These are phyloP conservation scores for Candida insectorum DNA, from an alignment of 805 yeast genomes.

Conservation along the genomic window DNA sequence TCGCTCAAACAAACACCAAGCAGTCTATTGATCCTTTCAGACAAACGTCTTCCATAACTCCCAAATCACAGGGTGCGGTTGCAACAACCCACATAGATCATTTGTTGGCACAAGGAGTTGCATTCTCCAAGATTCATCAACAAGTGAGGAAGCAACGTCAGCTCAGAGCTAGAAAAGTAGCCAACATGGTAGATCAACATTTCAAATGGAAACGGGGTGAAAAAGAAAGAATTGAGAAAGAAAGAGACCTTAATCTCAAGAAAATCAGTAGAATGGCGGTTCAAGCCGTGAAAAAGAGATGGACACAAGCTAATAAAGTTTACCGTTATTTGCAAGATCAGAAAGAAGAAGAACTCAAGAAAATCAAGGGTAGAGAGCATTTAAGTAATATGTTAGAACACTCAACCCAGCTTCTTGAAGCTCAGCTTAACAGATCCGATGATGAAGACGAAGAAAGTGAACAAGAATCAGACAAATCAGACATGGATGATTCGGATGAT, in stretches of 20 bases:
- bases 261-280: slow-evolving; percentile 78
- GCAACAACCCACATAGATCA: slow-evolving; percentile 65
- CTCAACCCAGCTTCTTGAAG: slow-evolving; percentile 84
- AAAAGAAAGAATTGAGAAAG: slow-evolving; percentile 74
- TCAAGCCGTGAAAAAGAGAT: slow-evolving; percentile 81
- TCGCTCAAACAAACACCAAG: slow-evolving; percentile 37
- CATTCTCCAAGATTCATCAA: slow-evolving; percentile 65
- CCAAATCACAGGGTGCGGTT: slow-evolving; percentile 42
- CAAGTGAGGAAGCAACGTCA: slow-evolving; percentile 63
- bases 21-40: slow-evolving; percentile 46
- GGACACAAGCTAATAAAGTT: slow-evolving; percentile 87
- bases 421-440: slow-evolving; percentile 57
- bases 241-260: slow-evolving; percentile 65
- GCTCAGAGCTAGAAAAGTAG: slow-evolving; percentile 66
- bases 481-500: slow-evolving; percentile 20
- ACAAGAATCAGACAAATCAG: slow-evolving; percentile 12
- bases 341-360: slow-evolving; percentile 75
- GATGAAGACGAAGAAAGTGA: slow-evolving; percentile 16
- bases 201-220: slow-evolving; percentile 86
- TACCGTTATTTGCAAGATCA: slow-evolving; percentile 68
- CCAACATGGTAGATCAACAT: slow-evolving; percentile 81
- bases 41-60: slow-evolving; percentile 37
- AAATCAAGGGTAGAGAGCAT: slow-evolving; percentile 81
- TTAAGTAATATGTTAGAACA: slow-evolving; percentile 84
- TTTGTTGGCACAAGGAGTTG: slow-evolving; percentile 69